Base-by-base conservation (phyloP, 805 yeast genomes). In the Candida adriatica region DNA sequence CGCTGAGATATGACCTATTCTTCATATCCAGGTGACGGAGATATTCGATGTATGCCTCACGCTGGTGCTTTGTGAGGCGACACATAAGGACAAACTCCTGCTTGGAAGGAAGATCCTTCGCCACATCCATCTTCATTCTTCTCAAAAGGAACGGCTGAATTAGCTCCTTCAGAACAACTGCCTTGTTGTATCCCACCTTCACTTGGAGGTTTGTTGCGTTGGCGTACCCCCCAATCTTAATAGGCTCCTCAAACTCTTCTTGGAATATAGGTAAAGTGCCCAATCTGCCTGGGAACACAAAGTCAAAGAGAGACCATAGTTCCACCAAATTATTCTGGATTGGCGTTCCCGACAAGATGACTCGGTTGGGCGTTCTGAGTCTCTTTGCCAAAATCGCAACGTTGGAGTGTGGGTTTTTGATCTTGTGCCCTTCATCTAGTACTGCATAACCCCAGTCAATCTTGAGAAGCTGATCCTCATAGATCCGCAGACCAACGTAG, bases 161-260 rank as follows among this genome's bases (percentile, higher is more conserved):
- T 43, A 90, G 58, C 46, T 92, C 95, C 30, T 95, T 66, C 31
- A 92, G 60, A 3, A 90, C 79, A 5, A 88, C 92, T 0, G 98
- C 98, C 61, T 97, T 92, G 53, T 86, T 86, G 51, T 85, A 88
- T 2, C 96, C 96, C 1, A 96, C 79, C 51, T 90, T 96, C 0
- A 92, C 97, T 53, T 92, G 96, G 4, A 92, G 73, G 53, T 92
- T 92, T 1, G 94, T 77, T 0, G 98, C 97, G 61, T 90, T 92
- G 2, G 98, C 95, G 58, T 92, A 92, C 0, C 98, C 98, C n/a
- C 98, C 98, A 53, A 84, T 69, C 49, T 87, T 90, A 27, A 92
- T 92, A 0, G 98, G 98, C 6, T 79, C 66, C 3, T 95, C 81
- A 55, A 92, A 92, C 53, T 92, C 96, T 32, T 73, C 81, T 56